Percentiles rank a stretch among this genome's conserved stretches.
Evolutionary conservation across 768 basidiomycete genomes (phyloP).

Genomic region (Botryobasidium botryosum): DNA sequence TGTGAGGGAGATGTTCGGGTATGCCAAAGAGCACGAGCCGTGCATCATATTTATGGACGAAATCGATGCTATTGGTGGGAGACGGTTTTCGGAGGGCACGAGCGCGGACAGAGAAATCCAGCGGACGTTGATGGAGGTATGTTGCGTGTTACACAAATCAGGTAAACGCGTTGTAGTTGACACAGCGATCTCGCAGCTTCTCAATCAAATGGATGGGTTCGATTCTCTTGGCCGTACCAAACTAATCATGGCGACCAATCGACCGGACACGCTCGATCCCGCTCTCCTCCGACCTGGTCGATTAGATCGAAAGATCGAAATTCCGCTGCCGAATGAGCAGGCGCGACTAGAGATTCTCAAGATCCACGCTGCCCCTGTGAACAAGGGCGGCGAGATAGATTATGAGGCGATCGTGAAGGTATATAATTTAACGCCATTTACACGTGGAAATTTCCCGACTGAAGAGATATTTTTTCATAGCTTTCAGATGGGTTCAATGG

Average conservation of each 20-base stretch:
- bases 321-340: slow-evolving; percentile 94
- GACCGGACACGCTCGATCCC: slow-evolving; percentile 95
- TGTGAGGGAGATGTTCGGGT: slow-evolving; percentile 97
- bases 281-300: slow-evolving; percentile 92
- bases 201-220: slow-evolving; percentile 99
- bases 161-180: not conserved
- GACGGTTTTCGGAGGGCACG: slow-evolving; percentile 84
- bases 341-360: slow-evolving; percentile 92
- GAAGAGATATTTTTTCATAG: slow-evolving; percentile 22
- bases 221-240: slow-evolving; percentile 92
- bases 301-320: slow-evolving; percentile 93
- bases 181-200: slow-evolving; percentile 35
- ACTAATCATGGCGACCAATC: slow-evolving; percentile 99
- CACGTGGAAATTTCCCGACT: not conserved
- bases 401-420: slow-evolving; percentile 98
- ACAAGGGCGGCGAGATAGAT: slow-evolving; percentile 90
- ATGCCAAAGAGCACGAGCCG: slow-evolving; percentile 93
- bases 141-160: slow-evolving; percentile 10
- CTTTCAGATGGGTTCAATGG: slow-evolving; percentile 90
- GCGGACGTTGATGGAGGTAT: slow-evolving; percentile 90
- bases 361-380: slow-evolving; percentile 87
- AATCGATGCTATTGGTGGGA: slow-evolving; percentile 93
- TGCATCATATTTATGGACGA: slow-evolving; percentile 99
- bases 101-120: slow-evolving; percentile 98
- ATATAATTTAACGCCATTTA: not conserved